Base-by-base conservation (phyloP, 1,139 yeast genomes). In the Hyphopichia khmerensis region DNA sequence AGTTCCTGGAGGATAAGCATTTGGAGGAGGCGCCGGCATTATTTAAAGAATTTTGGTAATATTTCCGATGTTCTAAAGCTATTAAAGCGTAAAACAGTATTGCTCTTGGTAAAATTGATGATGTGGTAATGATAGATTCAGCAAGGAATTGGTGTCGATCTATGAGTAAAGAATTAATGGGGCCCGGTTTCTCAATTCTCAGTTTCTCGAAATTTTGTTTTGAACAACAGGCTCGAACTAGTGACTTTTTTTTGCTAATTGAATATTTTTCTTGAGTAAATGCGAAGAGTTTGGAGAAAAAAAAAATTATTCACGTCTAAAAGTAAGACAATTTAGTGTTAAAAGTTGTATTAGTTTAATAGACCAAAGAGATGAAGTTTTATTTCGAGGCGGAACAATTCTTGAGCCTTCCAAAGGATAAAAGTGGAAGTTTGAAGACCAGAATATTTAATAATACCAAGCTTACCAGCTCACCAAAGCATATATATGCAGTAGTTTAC, bases 401-500 rank as follows among this genome's bases (percentile, higher is more conserved):
- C 48, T 51, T 72, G 32, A 57, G 48, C n/a, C 67, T 67, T 2
- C 50, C 46, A 38, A 43, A 32, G 39, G 47, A 42, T 54, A 39
- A 40, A 34, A 41, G 45, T 34, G 73, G 73, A 4, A 80, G 93
- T 13, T 65, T 89, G 36, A 89, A 84, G 53, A 75, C 78, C 26
- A 69, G 91, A 21, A 80, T 89, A 26, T 85, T 88, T 63, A 79
- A 75, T 42, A 80, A 70, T 42, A 55, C 57, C 42, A 59, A 57
- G 40, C 51, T 68, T 30, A 55, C 56, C 30, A 66, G 60, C 47
- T 62, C 73, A 43, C 95, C 96, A 0, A 87, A 87, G 53, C 97
- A 90, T 57, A 67, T 91, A 3, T 89, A 75, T 67, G 98, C 98
- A 0, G 67, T 91, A 35, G 90, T 89, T 16, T 75, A 82, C 27